A percentile compares a stretch with the other conserved stretches of the same genome.
Conservation (phyloP, 495 filamentous ascomycete genomes). For the Daldinia loculata region DNA sequence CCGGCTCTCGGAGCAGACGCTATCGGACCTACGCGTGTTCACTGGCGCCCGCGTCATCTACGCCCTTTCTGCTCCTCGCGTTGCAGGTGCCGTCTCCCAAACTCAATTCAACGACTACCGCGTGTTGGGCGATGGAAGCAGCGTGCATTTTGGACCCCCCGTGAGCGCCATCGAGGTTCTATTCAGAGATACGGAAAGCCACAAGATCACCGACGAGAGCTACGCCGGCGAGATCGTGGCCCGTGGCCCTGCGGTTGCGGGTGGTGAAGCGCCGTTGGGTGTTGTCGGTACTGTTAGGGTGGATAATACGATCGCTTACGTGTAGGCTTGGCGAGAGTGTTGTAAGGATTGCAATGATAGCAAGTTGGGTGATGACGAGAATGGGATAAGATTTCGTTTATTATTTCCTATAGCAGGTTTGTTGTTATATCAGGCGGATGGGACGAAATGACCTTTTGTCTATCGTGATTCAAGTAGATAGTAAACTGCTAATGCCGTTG, state of each 20-base stretch:
- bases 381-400: background rate
- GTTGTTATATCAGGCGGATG: background rate
- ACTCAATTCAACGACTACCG: constrained; percentile 90
- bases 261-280: constrained; percentile 66
- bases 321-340: constrained; percentile 21
- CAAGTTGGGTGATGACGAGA: background rate
- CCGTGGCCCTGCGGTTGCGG: constrained; percentile 72
- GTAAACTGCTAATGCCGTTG: background rate
- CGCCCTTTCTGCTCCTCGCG: constrained; percentile 79
- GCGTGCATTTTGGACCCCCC: constrained; percentile 83
- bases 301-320: constrained; percentile 64
- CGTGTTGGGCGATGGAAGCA: constrained; percentile 58
- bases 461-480: constrained; percentile 3
- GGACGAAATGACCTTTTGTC: background rate
- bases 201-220: constrained; percentile 67
- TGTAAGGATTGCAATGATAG: background rate
- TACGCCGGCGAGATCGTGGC: constrained; percentile 73
- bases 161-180: constrained; percentile 81
- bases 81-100: constrained; percentile 86
- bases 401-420: background rate
- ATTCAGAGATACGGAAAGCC: constrained; percentile 65
- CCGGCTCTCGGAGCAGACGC: constrained; percentile 66
- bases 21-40: constrained; percentile 82
- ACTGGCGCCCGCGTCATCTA: constrained; percentile 85
- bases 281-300: constrained; percentile 63